Base-by-base conservation (phyloP, 257 asterid genomes). In the Scutellaria minor region DNA sequence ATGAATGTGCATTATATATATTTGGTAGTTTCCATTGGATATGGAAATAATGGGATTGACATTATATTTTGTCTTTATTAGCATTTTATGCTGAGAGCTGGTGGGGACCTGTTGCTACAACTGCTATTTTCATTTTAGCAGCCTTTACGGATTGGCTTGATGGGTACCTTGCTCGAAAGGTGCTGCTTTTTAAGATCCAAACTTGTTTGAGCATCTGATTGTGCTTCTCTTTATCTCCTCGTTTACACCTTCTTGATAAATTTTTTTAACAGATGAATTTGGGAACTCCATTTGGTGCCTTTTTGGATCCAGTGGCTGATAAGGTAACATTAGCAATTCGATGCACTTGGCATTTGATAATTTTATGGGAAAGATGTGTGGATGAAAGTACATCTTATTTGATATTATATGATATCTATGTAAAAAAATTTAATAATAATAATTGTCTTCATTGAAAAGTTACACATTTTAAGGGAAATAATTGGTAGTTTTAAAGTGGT, bases 261-360 rank as follows among this genome's bases (percentile, higher is more conserved):
- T 18, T 74, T 35, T 58, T 69, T 66, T 56, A 68, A 58, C 86
- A 91, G 97, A 88, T 91, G 96, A 85, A 89, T 42, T 80, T 89
- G 81, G 96, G 93, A 66, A 87, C 93, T 75, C 84, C 89, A 20
- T 91, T 91, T 83, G 97, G 97, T 70, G 97, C 97, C 13, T 91
- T 91, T 81, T 85, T 91, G 83, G 97, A 91, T 72, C 97, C 97
- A 52, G 97, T 91, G 57, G 97, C 97, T 75, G 97, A 91, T 81
- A 91, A 91, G 97, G 97, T 91, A 78, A 41, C 54, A 11, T 45
- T 54, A 46, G 70, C 37, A 15, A 18, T 12, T 10, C 13, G 65
- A 11, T 31, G 9, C 12, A 8, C 14, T 62, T 41, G 74, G 37
- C 55, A 55, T 55, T 58, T 66, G 55, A 9, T 52, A 41, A 2